A percentile compares a stretch with the other conserved stretches of the same genome.
These are phyloP conservation scores for Arthrobotrys pseudoclavata DNA, from an alignment of 2,329 filamentous ascomycete species.

Conservation along the genomic window DNA sequence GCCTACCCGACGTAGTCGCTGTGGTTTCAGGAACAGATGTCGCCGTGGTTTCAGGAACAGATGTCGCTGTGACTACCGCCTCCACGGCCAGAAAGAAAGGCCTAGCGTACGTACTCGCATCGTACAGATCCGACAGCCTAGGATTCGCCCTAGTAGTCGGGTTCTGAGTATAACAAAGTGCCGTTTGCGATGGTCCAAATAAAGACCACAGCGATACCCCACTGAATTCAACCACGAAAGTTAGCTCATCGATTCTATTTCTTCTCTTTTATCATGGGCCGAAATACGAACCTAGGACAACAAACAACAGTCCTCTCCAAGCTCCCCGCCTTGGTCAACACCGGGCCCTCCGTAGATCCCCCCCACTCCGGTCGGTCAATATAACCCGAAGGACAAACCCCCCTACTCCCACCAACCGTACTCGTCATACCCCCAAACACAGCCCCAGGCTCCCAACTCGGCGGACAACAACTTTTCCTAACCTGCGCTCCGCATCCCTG, in stretches of 20 bases:
- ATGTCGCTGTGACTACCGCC: slow-evolving; percentile 11
- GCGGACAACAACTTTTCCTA: slow-evolving; percentile 50
- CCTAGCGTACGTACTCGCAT: slow-evolving; percentile 47
- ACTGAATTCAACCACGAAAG: slow-evolving; percentile 11
- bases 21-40: not conserved
- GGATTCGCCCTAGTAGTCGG: not conserved
- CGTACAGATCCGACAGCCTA: slow-evolving; percentile 13
- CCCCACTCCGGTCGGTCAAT: slow-evolving; percentile 30
- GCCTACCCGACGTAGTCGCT: slow-evolving; percentile 2
- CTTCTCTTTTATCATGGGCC: not conserved
- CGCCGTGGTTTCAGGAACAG: slow-evolving; percentile 7
- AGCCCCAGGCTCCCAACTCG: slow-evolving; percentile 9
- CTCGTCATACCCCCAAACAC: slow-evolving; percentile 24
- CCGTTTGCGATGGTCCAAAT: slow-evolving; percentile 13
- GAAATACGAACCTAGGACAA: slow-evolving; percentile 41
- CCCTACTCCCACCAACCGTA: not conserved
- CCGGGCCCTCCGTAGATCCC: slow-evolving; percentile 5
- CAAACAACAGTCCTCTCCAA: slow-evolving; percentile 32
- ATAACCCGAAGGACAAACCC: slow-evolving; percentile 45
- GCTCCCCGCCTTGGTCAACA: slow-evolving; percentile 3
- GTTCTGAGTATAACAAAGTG: slow-evolving; percentile 50
- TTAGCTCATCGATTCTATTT: not conserved
- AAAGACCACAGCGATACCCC: slow-evolving; percentile 42
- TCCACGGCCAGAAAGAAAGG: slow-evolving; percentile 49
- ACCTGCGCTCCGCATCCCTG: slow-evolving; percentile 33